Evolutionary conservation across 345 rosid genomes (phyloP).

Genomic region (Lepidium didymum): DNA sequence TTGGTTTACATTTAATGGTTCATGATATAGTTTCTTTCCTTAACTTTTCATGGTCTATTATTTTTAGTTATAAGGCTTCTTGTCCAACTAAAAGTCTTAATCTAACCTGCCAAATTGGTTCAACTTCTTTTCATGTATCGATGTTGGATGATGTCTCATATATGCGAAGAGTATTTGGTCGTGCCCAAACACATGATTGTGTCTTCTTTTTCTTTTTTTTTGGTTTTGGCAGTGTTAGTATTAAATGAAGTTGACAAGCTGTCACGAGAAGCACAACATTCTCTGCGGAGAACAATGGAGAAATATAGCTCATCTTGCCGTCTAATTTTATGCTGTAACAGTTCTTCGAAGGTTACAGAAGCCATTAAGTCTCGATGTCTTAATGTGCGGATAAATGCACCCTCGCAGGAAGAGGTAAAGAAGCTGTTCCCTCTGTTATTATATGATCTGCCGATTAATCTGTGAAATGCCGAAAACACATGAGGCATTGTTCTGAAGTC

Average conservation of each 20-base stretch:
- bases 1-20: not conserved
- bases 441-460: not conserved
- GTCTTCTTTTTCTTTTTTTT: not conserved
- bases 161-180: not conserved
- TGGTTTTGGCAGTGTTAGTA: conserved; percentile 57
- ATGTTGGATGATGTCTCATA: not conserved
- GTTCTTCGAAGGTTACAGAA: conserved; percentile 93
- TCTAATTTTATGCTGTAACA: conserved; percentile 87
- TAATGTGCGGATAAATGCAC: conserved; percentile 80
- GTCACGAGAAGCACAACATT: conserved; percentile 97
- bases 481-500: not conserved
- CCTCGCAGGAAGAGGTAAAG: conserved; percentile 78
- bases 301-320: conserved; percentile 89
- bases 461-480: not conserved
- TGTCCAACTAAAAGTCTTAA: not conserved
- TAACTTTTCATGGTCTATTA: not conserved
- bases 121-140: not conserved
- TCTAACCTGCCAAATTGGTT: not conserved
- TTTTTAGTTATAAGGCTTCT: not conserved
- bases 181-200: not conserved
- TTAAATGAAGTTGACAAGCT: conserved; percentile 99
- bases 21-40: not conserved
- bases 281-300: conserved; percentile 98
- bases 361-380: conserved; percentile 98
- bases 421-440: not conserved